Conservation (phyloP, 352 stramenopile species). For the Globisporangium spinosum region DNA sequence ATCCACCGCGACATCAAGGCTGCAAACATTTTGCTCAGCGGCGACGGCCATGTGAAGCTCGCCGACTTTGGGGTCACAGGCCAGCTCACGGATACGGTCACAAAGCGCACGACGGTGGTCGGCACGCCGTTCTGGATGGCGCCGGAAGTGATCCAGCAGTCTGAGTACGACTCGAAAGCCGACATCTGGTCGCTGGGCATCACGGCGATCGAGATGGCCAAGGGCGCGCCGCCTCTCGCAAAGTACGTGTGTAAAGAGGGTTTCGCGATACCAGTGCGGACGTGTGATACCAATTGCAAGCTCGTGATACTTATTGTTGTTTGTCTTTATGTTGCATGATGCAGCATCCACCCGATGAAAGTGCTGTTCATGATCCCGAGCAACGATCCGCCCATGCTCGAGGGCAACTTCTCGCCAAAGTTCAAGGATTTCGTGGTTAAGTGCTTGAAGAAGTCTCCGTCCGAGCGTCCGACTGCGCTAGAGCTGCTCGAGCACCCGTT, state of each 20-base stretch:
- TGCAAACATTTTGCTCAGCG: conserved; percentile 77
- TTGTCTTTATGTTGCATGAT: background rate
- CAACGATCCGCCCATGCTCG: conserved; percentile 86
- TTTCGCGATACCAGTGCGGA: background rate
- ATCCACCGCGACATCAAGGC: conserved; percentile 86
- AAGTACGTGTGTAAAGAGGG: conserved; percentile 39
- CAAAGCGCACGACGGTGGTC: conserved; percentile 97
- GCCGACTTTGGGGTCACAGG: conserved; percentile 89
- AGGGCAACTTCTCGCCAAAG: conserved; percentile 63
- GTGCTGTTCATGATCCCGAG: conserved; percentile 99
- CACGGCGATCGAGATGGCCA: conserved; percentile 98
- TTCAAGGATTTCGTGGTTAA: conserved; percentile 88
- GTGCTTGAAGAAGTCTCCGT: conserved; percentile 87
- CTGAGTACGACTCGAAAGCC: conserved; percentile 94
- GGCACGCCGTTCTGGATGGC: conserved; percentile 99
- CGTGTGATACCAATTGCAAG: background rate
- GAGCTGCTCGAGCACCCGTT: conserved; percentile 88
- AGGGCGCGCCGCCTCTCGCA: conserved; percentile 93
- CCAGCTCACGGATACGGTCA: conserved; percentile 96
- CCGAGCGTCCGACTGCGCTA: conserved; percentile 74
- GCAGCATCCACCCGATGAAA: conserved; percentile 96
- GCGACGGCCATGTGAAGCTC: conserved; percentile 76
- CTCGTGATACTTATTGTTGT: background rate
- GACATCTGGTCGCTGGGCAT: conserved; percentile 99
- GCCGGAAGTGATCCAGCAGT: conserved; percentile 80